phyloP scores from a whole-genome alignment of 2,329 filamentous ascomycete species.

The Talaromyces sp. region DNA sequence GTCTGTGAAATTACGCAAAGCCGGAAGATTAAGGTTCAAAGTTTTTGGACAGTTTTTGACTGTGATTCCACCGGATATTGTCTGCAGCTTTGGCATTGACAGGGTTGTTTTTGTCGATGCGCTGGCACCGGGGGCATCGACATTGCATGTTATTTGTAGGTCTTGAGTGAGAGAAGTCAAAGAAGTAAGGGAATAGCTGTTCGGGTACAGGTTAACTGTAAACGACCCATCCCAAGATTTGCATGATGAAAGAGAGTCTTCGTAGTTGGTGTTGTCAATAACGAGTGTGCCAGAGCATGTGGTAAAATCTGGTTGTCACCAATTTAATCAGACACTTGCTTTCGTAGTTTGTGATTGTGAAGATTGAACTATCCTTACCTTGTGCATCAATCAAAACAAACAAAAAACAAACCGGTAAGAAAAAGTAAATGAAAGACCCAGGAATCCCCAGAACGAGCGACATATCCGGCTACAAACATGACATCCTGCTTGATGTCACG shows the following conservation, averaged over 20 bases:
- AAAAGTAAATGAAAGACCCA: neutral
- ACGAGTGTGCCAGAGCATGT: neutral
- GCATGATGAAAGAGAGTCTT: neutral
- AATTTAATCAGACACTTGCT: neutral
- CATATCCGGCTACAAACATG: neutral
- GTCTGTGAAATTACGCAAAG: neutral
- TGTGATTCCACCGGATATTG: neutral
- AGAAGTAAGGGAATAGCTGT: neutral
- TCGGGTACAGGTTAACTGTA: neutral
- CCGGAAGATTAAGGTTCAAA: neutral
- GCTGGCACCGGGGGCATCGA: neutral
- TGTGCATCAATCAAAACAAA: neutral
- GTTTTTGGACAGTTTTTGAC: neutral
- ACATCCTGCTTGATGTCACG: neutral
- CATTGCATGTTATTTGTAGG: neutral
- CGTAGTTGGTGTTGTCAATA: neutral
- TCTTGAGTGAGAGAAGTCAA: neutral
- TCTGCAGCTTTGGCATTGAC: neutral
- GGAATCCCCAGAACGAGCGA: neutral
- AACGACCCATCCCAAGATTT: neutral
- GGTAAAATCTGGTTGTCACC: neutral
- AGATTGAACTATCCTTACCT: neutral
- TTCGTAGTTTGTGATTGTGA: neutral
- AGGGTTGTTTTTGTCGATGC: neutral
- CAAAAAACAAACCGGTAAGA: neutral